These are phyloP conservation scores for Plasmopara muralis DNA, from an alignment of 352 stramenopile genomes.

Conservation along the genomic window DNA sequence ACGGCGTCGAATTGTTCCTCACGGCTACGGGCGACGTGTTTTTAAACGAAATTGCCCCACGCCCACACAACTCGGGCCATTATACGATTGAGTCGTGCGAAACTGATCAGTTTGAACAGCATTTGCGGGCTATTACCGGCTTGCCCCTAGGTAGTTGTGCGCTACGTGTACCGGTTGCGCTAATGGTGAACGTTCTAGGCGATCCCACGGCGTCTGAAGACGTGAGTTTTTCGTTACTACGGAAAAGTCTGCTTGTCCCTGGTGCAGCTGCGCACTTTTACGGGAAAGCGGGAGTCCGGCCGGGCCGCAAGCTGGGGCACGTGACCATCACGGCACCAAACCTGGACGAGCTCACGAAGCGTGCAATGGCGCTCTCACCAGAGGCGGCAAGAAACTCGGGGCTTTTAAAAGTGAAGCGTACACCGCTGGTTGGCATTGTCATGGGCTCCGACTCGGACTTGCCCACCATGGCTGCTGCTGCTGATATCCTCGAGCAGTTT, in stretches of 20 bases:
- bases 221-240: constrained; percentile 73
- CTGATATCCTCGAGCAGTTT: constrained; percentile 95
- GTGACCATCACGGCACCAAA: constrained; percentile 92
- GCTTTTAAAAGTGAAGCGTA: constrained; percentile 19
- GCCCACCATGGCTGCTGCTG: constrained; percentile 93
- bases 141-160: constrained; percentile 92
- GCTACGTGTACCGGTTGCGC: constrained; percentile 82
- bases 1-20: constrained; percentile 97
- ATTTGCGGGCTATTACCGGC: constrained; percentile 91
- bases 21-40: constrained; percentile 83
- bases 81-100: constrained; percentile 98
- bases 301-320: constrained; percentile 96
- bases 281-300: constrained; percentile 86
- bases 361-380: constrained; percentile 50
- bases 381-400: constrained; percentile 36
- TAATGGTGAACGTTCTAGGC: constrained; percentile 92
- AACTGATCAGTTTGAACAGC: constrained; percentile 98
- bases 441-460: constrained; percentile 96
- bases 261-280: constrained; percentile 95
- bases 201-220: constrained; percentile 52
- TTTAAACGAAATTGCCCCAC: constrained; percentile 96
- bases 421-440: constrained; percentile 77
- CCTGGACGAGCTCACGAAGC: constrained; percentile 72
- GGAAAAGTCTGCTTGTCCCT: constrained; percentile 57
- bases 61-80: constrained; percentile 99